Evolutionary conservation across 768 basidiomycete species (phyloP).

Genomic region (Tulasnella calospora): DNA sequence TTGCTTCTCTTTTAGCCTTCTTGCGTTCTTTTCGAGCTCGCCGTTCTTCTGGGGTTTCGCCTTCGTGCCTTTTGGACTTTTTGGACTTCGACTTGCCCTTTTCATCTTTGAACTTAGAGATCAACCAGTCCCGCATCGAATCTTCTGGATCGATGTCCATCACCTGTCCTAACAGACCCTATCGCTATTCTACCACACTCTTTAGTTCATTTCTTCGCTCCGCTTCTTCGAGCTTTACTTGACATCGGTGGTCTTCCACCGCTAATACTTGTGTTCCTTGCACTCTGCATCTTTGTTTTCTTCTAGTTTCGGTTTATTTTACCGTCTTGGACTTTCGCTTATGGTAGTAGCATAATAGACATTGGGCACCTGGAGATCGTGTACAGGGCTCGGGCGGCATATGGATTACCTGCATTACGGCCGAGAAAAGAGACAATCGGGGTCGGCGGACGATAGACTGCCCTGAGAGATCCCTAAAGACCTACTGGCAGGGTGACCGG

Average conservation of each 20-base stretch:
- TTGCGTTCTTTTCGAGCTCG: constrained; percentile 73
- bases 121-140: constrained; percentile 92
- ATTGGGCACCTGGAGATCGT: not conserved
- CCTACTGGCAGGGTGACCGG: constrained; percentile 89
- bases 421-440: not conserved
- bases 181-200: not conserved
- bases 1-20: constrained; percentile 40
- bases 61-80: too few relatives aligned
- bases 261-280: not conserved
- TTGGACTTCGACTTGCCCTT: constrained; percentile 48
- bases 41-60: too few relatives aligned
- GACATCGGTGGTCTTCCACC: not conserved
- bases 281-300: not conserved
- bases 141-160: constrained; percentile 90
- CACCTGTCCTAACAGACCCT: not conserved
- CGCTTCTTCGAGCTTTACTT: not conserved
- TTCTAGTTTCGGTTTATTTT: not conserved
- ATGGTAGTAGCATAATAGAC: not conserved
- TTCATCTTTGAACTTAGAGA: constrained; percentile 67
- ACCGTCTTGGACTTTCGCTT: not conserved
- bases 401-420: not conserved
- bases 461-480: not conserved
- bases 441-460: not conserved
- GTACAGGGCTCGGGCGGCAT: not conserved
- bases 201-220: not conserved